These are phyloP conservation scores for Apostasia shenzhenica DNA, from an alignment of 106 monocot species.

Conservation along the genomic window DNA sequence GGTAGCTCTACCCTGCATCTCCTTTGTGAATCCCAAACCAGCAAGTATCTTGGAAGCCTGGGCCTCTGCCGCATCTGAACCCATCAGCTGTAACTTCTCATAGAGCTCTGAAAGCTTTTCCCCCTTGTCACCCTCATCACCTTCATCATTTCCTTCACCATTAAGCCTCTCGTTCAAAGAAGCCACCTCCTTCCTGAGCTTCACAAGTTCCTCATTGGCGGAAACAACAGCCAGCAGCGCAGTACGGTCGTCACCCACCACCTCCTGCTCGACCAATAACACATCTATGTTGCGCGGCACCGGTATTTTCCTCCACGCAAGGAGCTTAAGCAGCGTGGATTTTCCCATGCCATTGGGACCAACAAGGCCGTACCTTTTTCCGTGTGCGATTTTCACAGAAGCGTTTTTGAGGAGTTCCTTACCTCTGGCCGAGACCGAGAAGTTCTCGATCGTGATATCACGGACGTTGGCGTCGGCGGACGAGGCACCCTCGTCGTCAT, in stretches of 20 bases:
- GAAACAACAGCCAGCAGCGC: conserved; percentile 65
- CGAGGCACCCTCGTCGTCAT: conserved; percentile 5
- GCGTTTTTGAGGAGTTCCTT: conserved; percentile 74
- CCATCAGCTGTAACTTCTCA: conserved; percentile 49
- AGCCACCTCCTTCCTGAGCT: conserved; percentile 33
- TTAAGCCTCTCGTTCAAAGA: conserved; percentile 6
- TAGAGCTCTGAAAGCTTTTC: conserved; percentile 57
- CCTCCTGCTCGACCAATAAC: conserved; percentile 73
- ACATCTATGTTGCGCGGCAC: conserved; percentile 72
- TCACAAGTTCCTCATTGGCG: conserved; percentile 59
- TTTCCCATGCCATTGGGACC: conserved; percentile 79
- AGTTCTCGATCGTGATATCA: conserved; percentile 66
- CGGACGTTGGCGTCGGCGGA: conserved; percentile 54
- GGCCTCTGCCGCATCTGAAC: conserved; percentile 55
- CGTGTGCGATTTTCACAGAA: conserved; percentile 66
- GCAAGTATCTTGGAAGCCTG: conserved; percentile 74
- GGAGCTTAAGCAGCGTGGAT: conserved; percentile 63
- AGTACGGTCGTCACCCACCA: conserved; percentile 44
- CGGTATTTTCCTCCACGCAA: conserved; percentile 70
- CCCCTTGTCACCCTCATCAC: conserved; percentile 24
- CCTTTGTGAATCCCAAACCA: conserved; percentile 64
- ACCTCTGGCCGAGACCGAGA: conserved; percentile 71
- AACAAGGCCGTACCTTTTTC: conserved; percentile 62
- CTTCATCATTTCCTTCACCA: conserved; percentile 6
- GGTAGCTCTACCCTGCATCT: conserved; percentile 76